These are phyloP conservation scores for Sugiyamaella xylanicola DNA, from an alignment of 1,139 yeast species.

Conservation along the genomic window DNA sequence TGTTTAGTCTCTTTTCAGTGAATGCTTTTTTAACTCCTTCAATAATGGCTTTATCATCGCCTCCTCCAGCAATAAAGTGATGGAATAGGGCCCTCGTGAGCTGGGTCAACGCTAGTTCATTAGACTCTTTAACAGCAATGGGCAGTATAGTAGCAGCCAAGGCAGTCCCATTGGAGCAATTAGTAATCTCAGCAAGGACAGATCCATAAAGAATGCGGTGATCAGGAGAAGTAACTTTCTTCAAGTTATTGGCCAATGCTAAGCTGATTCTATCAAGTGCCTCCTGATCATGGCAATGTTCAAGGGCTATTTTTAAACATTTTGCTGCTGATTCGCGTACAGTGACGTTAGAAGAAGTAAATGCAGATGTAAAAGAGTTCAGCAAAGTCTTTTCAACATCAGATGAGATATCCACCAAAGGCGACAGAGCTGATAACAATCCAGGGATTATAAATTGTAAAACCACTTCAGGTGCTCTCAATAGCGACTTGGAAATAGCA, in stretches of 20 bases:
- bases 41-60: slow-evolving; percentile 29
- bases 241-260: slow-evolving; percentile 58
- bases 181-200: slow-evolving; percentile 43
- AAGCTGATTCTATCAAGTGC: slow-evolving; percentile 45
- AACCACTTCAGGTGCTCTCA: slow-evolving; percentile 80
- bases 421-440: slow-evolving; percentile 47
- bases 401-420: slow-evolving; percentile 45
- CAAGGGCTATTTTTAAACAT: slow-evolving; percentile 42
- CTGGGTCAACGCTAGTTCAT: slow-evolving; percentile 61
- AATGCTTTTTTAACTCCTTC: slow-evolving; percentile 59
- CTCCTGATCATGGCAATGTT: slow-evolving; percentile 32
- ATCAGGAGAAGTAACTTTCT: slow-evolving; percentile 62
- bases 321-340: slow-evolving; percentile 58
- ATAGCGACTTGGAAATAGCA: slow-evolving; percentile 68
- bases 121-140: slow-evolving; percentile 68
- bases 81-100: slow-evolving; percentile 54
- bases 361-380: slow-evolving; percentile 59
- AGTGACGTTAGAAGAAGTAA: slow-evolving; percentile 70
- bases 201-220: slow-evolving; percentile 56
- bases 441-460: slow-evolving; percentile 56
- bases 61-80: slow-evolving; percentile 43
- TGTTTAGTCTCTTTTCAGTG: slow-evolving; percentile 60
- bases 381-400: slow-evolving; percentile 55
- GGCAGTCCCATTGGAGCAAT: slow-evolving; percentile 37
- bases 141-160: slow-evolving; percentile 53